phyloP scores from a whole-genome alignment of 2,329 filamentous ascomycete species.

The Blastomyces parvus region DNA sequence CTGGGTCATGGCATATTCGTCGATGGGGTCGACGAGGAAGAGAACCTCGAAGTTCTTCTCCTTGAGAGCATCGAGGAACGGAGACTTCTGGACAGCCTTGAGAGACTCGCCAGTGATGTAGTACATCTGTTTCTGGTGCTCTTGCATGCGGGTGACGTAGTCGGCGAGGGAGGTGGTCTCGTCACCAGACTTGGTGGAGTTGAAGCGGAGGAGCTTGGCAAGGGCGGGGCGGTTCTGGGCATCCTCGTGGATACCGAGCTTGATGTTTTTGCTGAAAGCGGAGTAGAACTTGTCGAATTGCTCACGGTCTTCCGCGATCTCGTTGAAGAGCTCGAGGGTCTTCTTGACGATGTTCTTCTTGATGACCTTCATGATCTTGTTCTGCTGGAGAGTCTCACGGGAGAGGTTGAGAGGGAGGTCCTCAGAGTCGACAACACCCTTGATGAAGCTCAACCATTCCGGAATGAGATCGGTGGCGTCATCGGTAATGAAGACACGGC shows the following conservation, averaged over 20 bases:
- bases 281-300: slow-evolving; percentile 99
- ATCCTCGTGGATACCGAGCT: slow-evolving; percentile 99
- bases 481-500: slow-evolving; percentile 99
- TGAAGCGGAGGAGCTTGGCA: slow-evolving; percentile 97
- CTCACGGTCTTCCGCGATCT: slow-evolving; percentile 99
- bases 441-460: slow-evolving; percentile 98
- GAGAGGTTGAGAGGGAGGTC: slow-evolving; percentile 98
- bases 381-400: slow-evolving; percentile 99
- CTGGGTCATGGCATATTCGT: slow-evolving; percentile 98
- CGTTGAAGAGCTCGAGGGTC: slow-evolving; percentile 97
- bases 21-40: slow-evolving; percentile 98
- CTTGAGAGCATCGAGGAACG: slow-evolving; percentile 97
- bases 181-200: slow-evolving; percentile 97
- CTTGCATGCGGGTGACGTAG: slow-evolving; percentile 98
- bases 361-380: slow-evolving; percentile 99
- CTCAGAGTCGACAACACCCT: slow-evolving; percentile 99
- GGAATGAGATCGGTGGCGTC: slow-evolving; percentile 98
- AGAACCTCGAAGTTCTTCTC: slow-evolving; percentile 99
- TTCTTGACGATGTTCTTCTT: slow-evolving; percentile 99
- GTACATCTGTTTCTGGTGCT: slow-evolving; percentile 99
- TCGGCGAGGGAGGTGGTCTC: slow-evolving; percentile 89
- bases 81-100: slow-evolving; percentile 96
- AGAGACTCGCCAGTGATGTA: slow-evolving; percentile 99
- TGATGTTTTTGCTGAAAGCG: slow-evolving; percentile 99
- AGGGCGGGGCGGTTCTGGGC: slow-evolving; percentile 88